Evolutionary conservation across 257 asterid genomes (phyloP), one percentile per base, ranked within the genome.

Genomic region (Rehmannia glutinosa): DNA sequence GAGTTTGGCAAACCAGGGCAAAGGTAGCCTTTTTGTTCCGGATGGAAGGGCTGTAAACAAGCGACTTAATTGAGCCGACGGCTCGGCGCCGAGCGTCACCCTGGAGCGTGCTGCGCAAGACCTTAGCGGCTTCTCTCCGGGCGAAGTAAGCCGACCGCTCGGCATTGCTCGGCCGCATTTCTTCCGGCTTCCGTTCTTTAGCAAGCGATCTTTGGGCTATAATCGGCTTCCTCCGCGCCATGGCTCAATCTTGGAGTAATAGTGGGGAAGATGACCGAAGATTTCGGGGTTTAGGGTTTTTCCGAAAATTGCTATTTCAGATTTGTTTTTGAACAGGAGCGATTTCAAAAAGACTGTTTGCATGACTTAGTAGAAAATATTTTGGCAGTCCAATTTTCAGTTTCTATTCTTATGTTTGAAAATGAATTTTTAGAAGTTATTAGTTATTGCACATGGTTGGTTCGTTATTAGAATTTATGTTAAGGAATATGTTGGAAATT

Each of bases 71-170:
- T 41, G 99, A 85, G 53, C 84, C 97, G 50, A 84, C 81, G 47
- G 99, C 95, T 66, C 83, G 87, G 57, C 96, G 96, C 68, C 89
- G 86, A 41, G 96, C 86, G 69, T 91, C 99, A 1, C 99, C 99
- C 64, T 75, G 92, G 45, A 94, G 97, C 55, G 81, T 63, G 71
- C 76, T 88, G 70, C 95, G 91, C 75, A 94, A 66, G 21, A 94
- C 95, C 81, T 88, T 94, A 28, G 99, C 96, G 7, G 97, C 96
- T 78, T 94, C 97, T 76, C 99, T 77, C 57, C 99, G 80, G 3
- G 99, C 96, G 75, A 91, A 91, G 81, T 83, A 84, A 33, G 96
- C 89, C 30, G 97, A 88, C 6, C 99, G 87, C 54, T 83, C 91
- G 46, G 91, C 88, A 25, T 64, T 78, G 78, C 68, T 81, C 66